These are phyloP conservation scores for Torulaspora gathmanii DNA, from an alignment of 805 yeast species.

Conservation along the genomic window DNA sequence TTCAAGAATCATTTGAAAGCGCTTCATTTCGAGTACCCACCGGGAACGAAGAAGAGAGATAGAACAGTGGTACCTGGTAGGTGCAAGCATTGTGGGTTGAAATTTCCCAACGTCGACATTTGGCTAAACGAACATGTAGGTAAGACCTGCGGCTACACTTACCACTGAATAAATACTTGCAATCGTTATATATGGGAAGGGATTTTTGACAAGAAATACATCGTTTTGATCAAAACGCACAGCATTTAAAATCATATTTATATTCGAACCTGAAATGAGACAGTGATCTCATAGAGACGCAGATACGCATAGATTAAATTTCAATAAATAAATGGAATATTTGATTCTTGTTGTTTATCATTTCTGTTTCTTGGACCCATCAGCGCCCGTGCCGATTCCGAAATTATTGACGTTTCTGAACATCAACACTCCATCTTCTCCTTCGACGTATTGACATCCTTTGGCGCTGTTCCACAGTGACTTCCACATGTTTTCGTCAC, in stretches of 20 bases:
- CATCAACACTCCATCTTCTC: conserved; percentile 63
- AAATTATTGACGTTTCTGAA: conserved; percentile 64
- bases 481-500: conserved; percentile 69
- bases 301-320: not conserved
- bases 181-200: not conserved
- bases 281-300: not conserved
- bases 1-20: conserved; percentile 88
- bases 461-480: conserved; percentile 60
- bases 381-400: conserved; percentile 38
- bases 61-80: conserved; percentile 63
- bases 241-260: conserved; percentile 3
- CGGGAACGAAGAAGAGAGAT: conserved; percentile 76
- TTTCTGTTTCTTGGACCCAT: conserved; percentile 7
- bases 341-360: not conserved
- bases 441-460: conserved; percentile 69
- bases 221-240: conserved; percentile 1
- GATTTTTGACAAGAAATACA: conserved; percentile 1
- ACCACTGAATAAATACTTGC: conserved; percentile 16
- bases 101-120: conserved; percentile 64
- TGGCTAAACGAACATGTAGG: conserved; percentile 78
- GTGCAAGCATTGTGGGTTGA: conserved; percentile 70
- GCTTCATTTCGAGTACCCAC: conserved; percentile 82
- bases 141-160: conserved; percentile 31
- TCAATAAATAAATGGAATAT: conserved; percentile 5
- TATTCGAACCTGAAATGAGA: not conserved